Conservation (phyloP, 2,329 filamentous ascomycete species). For the Ceratocystis huliohia region DNA sequence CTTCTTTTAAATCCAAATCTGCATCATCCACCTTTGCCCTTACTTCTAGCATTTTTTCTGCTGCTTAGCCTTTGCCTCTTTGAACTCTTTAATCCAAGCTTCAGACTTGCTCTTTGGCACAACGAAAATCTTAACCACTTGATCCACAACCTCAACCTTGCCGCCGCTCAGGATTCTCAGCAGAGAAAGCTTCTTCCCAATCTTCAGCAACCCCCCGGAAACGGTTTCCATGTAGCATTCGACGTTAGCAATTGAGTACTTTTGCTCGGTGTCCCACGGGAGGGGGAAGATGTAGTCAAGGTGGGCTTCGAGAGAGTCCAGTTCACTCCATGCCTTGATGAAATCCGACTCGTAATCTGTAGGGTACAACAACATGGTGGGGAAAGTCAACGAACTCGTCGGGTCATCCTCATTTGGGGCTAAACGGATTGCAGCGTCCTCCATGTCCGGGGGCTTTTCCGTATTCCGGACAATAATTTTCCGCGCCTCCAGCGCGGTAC, state of each 20-base stretch:
- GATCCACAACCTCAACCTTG: slow-evolving; percentile 78
- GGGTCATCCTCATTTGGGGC: slow-evolving; percentile 49
- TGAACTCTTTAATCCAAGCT: slow-evolving; percentile 75
- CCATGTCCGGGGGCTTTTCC: slow-evolving; percentile 66
- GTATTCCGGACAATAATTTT: slow-evolving; percentile 56
- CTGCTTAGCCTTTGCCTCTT: slow-evolving; percentile 52
- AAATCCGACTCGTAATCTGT: slow-evolving; percentile 74
- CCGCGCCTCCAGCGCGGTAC: slow-evolving; percentile 54
- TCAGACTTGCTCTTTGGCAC: slow-evolving; percentile 58
- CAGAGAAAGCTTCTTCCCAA: slow-evolving; percentile 71
- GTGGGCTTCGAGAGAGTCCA: slow-evolving; percentile 61
- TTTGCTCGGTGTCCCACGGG: slow-evolving; percentile 64
- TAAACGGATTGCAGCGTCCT: slow-evolving; percentile 63
- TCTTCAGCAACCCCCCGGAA: slow-evolving; percentile 69
- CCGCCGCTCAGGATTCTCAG: slow-evolving; percentile 61
- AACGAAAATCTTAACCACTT: slow-evolving; percentile 69
- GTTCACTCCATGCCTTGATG: slow-evolving; percentile 74
- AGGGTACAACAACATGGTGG: slow-evolving; percentile 75
- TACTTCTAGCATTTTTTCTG: slow-evolving; percentile 21
- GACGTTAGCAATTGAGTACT: slow-evolving; percentile 54
- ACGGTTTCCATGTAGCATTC: slow-evolving; percentile 85
- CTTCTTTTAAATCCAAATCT: slow-evolving; percentile 11
- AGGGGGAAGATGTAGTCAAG: slow-evolving; percentile 74
- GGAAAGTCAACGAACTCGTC: slow-evolving; percentile 64
- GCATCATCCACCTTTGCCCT: not conserved